Base-by-base conservation (phyloP, 495 filamentous ascomycete species). In the Penicillium macrosclerotiorum region DNA sequence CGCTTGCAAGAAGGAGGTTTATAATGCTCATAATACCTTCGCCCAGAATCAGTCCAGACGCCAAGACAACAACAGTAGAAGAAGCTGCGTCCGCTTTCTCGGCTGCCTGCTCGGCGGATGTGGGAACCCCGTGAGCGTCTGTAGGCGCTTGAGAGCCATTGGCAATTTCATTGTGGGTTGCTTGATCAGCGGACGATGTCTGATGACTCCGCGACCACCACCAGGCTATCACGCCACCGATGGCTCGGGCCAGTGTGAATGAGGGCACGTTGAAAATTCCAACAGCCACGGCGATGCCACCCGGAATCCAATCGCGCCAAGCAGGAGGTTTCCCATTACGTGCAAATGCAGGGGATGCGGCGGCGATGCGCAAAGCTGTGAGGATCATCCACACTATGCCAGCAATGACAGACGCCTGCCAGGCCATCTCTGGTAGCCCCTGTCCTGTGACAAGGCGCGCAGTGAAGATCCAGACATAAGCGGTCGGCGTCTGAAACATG, bases 211-310 rank as follows among this genome's bases (percentile, higher is more conserved):
- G 62, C 7, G 64, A 49, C 69, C 69, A 76, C 75, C 87, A 95
- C 85, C 89, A 95, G 49, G 81, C 83, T 35, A 95, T 63, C 26
- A 94, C 44, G 2, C 93, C 94, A 6, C 94, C 94, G 8, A 90
- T 84, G 2, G 89, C 85, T 36, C 94, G 69, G 2, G 94, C 91
- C 3, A 99, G 75, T 0, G 94, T 97, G 55, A 99, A 99, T 0
- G 88, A 93, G 0, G 94, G 94, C 2, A 88, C 85, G 56, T 97
- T 99, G 69, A 97, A 99, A 80, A 98, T 98, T 22, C 93, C 90
- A 59, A 96, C 89, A 29, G 91, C 91, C 26, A 96, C 90, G 25
- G 93, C 93, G 65, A 98, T 97, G 1, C 93, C 93, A 2, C 93
- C 90, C 0, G 93, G 93, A 18, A 98, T 76, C 50, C 71, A 74